phyloP scores from a whole-genome alignment of 495 filamentous ascomycete genomes.

The Sporormia fimetaria region DNA sequence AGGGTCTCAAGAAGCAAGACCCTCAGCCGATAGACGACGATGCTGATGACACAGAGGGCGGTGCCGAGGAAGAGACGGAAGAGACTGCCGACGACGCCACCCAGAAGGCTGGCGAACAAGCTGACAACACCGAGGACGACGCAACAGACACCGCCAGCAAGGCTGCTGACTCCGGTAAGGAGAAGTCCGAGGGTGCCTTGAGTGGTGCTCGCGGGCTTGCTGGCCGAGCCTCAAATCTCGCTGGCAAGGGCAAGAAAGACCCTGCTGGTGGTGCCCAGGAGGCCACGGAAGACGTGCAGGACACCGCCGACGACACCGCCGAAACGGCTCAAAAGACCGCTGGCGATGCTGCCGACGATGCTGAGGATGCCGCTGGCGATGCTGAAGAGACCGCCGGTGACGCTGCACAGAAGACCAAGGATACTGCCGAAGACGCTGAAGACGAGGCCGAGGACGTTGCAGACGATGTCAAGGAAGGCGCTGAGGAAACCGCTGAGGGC shows the following conservation, averaged over 20 bases:
- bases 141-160: constrained; percentile 19
- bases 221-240: constrained; percentile 26
- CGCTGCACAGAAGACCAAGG: constrained; percentile 26
- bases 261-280: constrained; percentile 9
- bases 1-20: too few species aligned
- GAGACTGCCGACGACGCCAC: constrained; percentile 27
- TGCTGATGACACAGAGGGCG: constrained; percentile 23
- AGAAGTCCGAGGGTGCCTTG: constrained; percentile 7
- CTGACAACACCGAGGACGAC: constrained; percentile 22
- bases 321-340: constrained; percentile 16
- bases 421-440: constrained; percentile 16
- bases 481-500: constrained; percentile 28
- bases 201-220: constrained; percentile 28
- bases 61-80: too few species aligned
- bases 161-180: constrained; percentile 12
- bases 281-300: constrained; percentile 3
- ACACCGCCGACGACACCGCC: constrained; percentile 16
- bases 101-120: constrained; percentile 32
- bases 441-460: constrained; percentile 2
- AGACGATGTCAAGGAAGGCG: constrained; percentile 14
- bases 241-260: constrained; percentile 16
- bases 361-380: constrained; percentile 7
- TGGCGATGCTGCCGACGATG: constrained; percentile 22
- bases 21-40: background rate
- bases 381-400: constrained; percentile 21